Conservation (phyloP, 805 yeast species). For the Teunomyces kruisii region DNA sequence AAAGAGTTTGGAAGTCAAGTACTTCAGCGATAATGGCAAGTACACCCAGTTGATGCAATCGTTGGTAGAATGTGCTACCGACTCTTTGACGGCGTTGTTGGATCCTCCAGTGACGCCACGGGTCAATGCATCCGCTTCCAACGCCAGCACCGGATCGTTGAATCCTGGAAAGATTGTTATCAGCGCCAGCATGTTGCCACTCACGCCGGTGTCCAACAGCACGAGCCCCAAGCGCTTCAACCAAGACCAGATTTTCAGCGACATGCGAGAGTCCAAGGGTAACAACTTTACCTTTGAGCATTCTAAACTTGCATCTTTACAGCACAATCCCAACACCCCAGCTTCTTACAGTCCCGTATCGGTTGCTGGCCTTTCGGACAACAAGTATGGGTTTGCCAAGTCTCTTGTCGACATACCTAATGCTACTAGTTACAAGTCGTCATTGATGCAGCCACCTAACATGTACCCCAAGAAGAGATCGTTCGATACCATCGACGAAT, state of each 20-base stretch:
- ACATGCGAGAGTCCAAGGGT: not conserved
- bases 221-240: conserved; percentile 20
- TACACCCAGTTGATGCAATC: conserved; percentile 37
- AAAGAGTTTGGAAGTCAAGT: conserved; percentile 45
- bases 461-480: conserved; percentile 13
- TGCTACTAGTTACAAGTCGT: conserved; percentile 4
- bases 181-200: conserved; percentile 11
- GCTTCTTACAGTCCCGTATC: conserved; percentile 8
- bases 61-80: conserved; percentile 32
- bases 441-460: conserved; percentile 12
- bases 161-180: not conserved
- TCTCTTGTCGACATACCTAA: conserved; percentile 4
- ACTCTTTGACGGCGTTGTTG: conserved; percentile 19
- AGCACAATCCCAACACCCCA: conserved; percentile 10
- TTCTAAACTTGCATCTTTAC: not conserved
- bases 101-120: conserved; percentile 35
- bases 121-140: conserved; percentile 7
- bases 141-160: not conserved
- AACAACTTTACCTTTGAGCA: not conserved
- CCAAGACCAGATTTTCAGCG: conserved; percentile 6
- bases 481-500: conserved; percentile 7
- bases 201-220: conserved; percentile 25
- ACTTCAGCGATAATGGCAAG: conserved; percentile 38
- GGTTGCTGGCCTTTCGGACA: conserved; percentile 1
- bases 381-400: conserved; percentile 4